Percentiles rank a stretch among this genome's conserved stretches.
Conservation (phyloP, 1,284 basidiomycete species). For the Sporisorium reilianum region DNA sequence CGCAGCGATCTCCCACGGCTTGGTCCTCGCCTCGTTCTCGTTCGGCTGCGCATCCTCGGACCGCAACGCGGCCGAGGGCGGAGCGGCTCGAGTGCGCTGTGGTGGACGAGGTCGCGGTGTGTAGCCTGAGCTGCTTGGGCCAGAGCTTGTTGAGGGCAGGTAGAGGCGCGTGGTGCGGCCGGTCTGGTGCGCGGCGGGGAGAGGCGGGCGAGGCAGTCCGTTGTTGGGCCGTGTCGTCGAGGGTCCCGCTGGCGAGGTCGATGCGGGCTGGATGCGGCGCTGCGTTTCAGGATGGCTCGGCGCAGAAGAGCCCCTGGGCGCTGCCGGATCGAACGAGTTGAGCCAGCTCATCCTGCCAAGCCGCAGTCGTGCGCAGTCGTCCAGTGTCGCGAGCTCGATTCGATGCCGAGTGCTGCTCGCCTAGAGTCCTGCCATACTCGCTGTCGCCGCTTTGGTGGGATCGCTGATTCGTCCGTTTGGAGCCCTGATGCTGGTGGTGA, state of each 20-base stretch:
- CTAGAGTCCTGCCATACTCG: not conserved
- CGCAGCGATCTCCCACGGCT: constrained; percentile 44
- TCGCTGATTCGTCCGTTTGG: not conserved
- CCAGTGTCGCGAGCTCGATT: not conserved
- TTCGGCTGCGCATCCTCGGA: constrained; percentile 49
- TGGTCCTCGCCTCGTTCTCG: constrained; percentile 23
- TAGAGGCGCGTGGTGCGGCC: constrained; percentile 10
- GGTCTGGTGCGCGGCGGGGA: constrained; percentile 3
- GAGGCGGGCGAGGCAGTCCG: not conserved
- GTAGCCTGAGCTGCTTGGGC: not conserved
- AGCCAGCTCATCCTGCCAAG: constrained; percentile 43
- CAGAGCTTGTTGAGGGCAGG: not conserved
- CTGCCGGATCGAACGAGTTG: constrained; percentile 43
- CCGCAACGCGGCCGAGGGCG: constrained; percentile 30
- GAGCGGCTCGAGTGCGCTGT: constrained; percentile 20
- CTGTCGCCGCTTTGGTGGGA: too few relatives aligned
- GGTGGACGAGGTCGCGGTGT: constrained; percentile 18
- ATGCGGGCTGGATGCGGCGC: not conserved
- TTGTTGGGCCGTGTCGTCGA: constrained; percentile 7
- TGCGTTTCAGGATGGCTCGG: not conserved
- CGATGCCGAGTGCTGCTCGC: too few relatives aligned
- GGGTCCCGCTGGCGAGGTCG: constrained; percentile 8
- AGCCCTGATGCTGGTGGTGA: not conserved
- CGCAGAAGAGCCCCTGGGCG: not conserved
- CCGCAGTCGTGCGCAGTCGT: not conserved